phyloP scores from a whole-genome alignment of 2,329 filamentous ascomycete species.

The Venturia effusa region DNA sequence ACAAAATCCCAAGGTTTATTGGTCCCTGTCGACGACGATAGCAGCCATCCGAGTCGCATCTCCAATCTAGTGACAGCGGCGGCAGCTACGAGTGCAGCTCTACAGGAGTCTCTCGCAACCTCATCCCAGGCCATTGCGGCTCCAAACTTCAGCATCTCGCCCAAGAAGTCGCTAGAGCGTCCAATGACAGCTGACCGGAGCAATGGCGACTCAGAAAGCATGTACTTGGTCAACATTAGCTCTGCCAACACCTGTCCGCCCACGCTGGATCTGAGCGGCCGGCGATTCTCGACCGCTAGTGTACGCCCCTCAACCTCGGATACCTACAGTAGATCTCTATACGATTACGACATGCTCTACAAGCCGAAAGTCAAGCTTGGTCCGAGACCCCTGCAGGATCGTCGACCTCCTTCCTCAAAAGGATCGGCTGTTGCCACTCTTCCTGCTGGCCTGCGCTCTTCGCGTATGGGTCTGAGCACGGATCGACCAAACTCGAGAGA shows the following conservation, averaged over 20 bases:
- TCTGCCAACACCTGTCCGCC: not conserved
- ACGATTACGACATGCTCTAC: slow-evolving; percentile 26
- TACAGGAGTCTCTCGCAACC: slow-evolving; percentile 1
- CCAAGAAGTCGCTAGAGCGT: not conserved
- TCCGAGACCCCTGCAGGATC: slow-evolving; percentile 64
- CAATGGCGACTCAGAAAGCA: not conserved
- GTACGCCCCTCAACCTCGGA: slow-evolving; percentile 28
- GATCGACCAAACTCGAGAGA: slow-evolving; percentile 3
- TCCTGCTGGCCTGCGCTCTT: slow-evolving; percentile 54
- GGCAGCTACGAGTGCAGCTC: slow-evolving; percentile 1
- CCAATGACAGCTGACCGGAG: not conserved
- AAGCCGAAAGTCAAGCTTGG: slow-evolving; percentile 84
- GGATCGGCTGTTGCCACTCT: slow-evolving; percentile 65
- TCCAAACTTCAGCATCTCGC: not conserved
- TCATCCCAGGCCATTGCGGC: not conserved
- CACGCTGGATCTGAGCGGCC: slow-evolving; percentile 24
- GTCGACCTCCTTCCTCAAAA: slow-evolving; percentile 13
- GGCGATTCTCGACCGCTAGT: slow-evolving; percentile 32
- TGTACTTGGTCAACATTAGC: not conserved
- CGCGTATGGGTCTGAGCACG: slow-evolving; percentile 1
- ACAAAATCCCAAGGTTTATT: not conserved
- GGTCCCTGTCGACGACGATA: not conserved
- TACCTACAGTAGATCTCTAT: slow-evolving; percentile 35
- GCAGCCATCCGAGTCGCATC: slow-evolving; percentile 1
- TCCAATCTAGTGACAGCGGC: not conserved